Percentiles rank a stretch among this genome's conserved stretches.
These are phyloP conservation scores for Canavalia ensiformis DNA, from an alignment of 306 rosid genomes.

Conservation along the genomic window DNA sequence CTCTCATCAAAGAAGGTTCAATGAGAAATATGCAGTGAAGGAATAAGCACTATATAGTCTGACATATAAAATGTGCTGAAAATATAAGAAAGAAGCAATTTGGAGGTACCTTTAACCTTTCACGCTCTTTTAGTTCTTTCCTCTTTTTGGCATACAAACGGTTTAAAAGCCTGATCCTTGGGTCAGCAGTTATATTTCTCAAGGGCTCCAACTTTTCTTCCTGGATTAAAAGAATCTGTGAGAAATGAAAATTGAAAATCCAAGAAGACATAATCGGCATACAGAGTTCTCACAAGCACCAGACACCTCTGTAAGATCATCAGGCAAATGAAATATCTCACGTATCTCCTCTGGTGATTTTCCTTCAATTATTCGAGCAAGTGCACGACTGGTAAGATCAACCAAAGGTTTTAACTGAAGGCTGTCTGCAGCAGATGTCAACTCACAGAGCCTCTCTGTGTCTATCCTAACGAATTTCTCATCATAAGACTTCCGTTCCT, in stretches of 20 bases:
- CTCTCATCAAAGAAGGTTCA: conserved; percentile 55
- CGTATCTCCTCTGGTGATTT: conserved; percentile 97
- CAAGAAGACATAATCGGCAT: conserved; percentile 51
- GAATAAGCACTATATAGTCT: conserved; percentile 23
- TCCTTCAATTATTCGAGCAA: conserved; percentile 99
- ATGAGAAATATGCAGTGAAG: conserved; percentile 26
- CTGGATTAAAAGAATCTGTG: conserved; percentile 58
- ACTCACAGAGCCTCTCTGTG: conserved; percentile 91
- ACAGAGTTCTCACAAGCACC: conserved; percentile 61
- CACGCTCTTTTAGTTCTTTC: conserved; percentile 92
- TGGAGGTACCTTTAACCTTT: conserved; percentile 82
- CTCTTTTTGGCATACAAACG: conserved; percentile 97
- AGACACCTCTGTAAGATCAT: conserved; percentile 98
- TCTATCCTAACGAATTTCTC: conserved; percentile 92
- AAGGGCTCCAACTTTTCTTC: conserved; percentile 98
- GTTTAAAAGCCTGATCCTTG: conserved; percentile 95
- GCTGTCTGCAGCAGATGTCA: conserved; percentile 98
- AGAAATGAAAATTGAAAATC: conserved; percentile 56
- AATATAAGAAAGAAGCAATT: conserved; percentile 50
- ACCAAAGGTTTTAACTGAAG: conserved; percentile 96
- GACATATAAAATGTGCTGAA: conserved; percentile 35
- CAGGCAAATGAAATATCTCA: conserved; percentile 98
- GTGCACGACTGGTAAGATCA: conserved; percentile 96
- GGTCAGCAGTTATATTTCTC: conserved; percentile 89
- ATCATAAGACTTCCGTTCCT: conserved; percentile 92